These are phyloP conservation scores for Asterophora parasitica DNA, from an alignment of 768 basidiomycete genomes.

Conservation along the genomic window DNA sequence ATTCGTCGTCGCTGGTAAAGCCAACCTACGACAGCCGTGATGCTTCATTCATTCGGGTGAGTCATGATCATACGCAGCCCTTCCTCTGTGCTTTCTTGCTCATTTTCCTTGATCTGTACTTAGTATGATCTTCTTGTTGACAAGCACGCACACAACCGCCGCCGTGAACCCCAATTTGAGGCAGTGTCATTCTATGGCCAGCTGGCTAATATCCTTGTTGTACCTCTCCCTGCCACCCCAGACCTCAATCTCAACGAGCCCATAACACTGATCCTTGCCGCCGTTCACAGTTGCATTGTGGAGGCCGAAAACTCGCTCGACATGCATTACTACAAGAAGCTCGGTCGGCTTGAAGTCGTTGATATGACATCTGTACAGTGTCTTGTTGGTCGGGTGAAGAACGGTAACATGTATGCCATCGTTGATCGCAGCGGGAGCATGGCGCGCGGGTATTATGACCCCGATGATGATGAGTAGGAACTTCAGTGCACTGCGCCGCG, in stretches of 20 bases:
- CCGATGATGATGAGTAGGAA: conserved; percentile 1
- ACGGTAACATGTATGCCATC: conserved; percentile 19
- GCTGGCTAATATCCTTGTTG: conserved; percentile 25
- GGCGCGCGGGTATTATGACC: conserved; percentile 2
- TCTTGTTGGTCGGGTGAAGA: conserved; percentile 21
- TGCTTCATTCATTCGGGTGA: conserved; percentile 29
- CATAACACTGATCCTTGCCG: conserved; percentile 20
- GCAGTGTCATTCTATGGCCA: conserved; percentile 27
- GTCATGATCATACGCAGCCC: conserved; percentile 6
- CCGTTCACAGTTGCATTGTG: conserved; percentile 17
- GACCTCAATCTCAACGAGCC: conserved; percentile 13
- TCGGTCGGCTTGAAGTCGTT: conserved; percentile 18
- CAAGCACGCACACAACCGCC: conserved; percentile 13
- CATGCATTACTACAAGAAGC: conserved; percentile 19
- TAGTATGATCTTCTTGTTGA: conserved; percentile 33
- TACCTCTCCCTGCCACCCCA: conserved; percentile 17
- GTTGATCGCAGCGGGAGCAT: conserved; percentile 20
- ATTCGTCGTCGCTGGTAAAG: conserved; percentile 14
- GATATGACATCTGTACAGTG: conserved; percentile 24
- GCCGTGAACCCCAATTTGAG: conserved; percentile 9
- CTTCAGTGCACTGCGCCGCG: neutral
- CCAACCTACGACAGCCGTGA: conserved; percentile 21
- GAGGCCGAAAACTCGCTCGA: conserved; percentile 10
- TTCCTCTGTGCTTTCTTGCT: neutral
- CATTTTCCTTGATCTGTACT: conserved; percentile 4